These are phyloP conservation scores for Epichloe glyceriae DNA, from an alignment of 2,329 filamentous ascomycete genomes.

Conservation along the genomic window DNA sequence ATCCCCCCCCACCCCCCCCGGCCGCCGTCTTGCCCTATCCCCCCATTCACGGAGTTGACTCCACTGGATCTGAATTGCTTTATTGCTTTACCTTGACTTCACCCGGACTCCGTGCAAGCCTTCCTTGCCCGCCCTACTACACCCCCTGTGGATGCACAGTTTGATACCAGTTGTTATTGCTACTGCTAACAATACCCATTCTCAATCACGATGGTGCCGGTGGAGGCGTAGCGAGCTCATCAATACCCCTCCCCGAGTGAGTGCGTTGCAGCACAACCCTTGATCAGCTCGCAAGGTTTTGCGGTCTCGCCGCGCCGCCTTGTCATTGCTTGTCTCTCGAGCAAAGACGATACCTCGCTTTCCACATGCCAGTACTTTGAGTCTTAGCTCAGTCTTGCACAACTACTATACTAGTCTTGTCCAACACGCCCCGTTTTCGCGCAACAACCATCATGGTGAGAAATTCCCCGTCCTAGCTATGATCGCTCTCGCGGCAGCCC, in stretches of 20 bases:
- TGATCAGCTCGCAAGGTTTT: constrained; percentile 7
- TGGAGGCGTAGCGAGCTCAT: constrained; percentile 23
- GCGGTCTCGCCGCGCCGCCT: constrained; percentile 11
- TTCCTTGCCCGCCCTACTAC: constrained; percentile 1
- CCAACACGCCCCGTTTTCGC: constrained; percentile 24
- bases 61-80: constrained; percentile 9
- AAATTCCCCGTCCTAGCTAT: constrained; percentile 17
- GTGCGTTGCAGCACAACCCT: constrained; percentile 10
- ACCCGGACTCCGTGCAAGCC: background rate
- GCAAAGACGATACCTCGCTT: constrained; percentile 21
- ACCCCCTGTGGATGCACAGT: constrained; percentile 7
- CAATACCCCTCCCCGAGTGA: constrained; percentile 16
- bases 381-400: constrained; percentile 20
- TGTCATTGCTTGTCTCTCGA: constrained; percentile 20
- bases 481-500: constrained; percentile 27
- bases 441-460: constrained; percentile 37
- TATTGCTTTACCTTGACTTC: constrained; percentile 9
- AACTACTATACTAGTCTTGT: constrained; percentile 14
- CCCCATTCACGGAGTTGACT: background rate
- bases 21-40: constrained; percentile 8
- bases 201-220: constrained; percentile 20
- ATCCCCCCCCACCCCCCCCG: constrained; percentile 9
- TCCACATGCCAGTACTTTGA: constrained; percentile 25
- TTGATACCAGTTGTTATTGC: constrained; percentile 3
- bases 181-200: constrained; percentile 3